A percentile compares a stretch with the other conserved stretches of the same genome.
Conservation (phyloP, 73 alveolate genomes). For the Stentor roeselii region DNA sequence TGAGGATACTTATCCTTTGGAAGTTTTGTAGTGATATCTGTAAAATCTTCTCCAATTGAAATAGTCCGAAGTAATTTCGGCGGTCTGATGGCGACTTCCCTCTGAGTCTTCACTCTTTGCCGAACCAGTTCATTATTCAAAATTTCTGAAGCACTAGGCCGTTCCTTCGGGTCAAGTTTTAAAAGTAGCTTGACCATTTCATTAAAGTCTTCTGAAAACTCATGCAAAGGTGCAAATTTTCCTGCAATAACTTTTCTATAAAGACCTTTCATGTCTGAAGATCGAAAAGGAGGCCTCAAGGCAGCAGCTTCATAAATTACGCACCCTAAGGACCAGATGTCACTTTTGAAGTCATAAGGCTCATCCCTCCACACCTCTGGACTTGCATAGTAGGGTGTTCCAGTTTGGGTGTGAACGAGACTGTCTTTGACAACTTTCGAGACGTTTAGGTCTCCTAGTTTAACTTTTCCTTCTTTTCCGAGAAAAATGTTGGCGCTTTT, state of each 20-base stretch:
- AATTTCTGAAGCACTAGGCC: slow-evolving; percentile 54
- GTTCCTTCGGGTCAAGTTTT: slow-evolving; percentile 42
- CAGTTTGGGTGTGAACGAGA: slow-evolving; percentile 69
- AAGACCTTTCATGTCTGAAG: slow-evolving; percentile 58
- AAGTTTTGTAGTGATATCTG: too few relatives aligned
- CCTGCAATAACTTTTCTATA: slow-evolving; percentile 58
- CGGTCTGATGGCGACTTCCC: too few relatives aligned
- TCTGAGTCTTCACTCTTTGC: too few relatives aligned
- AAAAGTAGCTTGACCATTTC: slow-evolving; percentile 39
- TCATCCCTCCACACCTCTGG: slow-evolving; percentile 84
- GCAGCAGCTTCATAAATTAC: slow-evolving; percentile 70
- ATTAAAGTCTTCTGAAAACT: slow-evolving; percentile 35
- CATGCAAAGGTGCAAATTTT: slow-evolving; percentile 45
- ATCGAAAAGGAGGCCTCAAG: slow-evolving; percentile 79
- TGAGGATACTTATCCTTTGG: too few relatives aligned
- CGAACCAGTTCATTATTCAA: too few relatives aligned
- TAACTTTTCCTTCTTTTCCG: slow-evolving; percentile 43
- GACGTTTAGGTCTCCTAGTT: slow-evolving; percentile 93
- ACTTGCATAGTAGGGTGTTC: slow-evolving; percentile 82
- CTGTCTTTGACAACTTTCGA: slow-evolving; percentile 80
- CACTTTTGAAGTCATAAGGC: slow-evolving; percentile 81
- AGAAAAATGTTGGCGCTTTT: slow-evolving; percentile 91
- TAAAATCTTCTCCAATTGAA: too few relatives aligned
- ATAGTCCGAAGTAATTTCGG: too few relatives aligned
- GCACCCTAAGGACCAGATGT: slow-evolving; percentile 90